Evolutionary conservation across 495 filamentous ascomycete species (phyloP), one percentile per base, ranked within the genome.

Genomic region (Penicillium lagena): DNA sequence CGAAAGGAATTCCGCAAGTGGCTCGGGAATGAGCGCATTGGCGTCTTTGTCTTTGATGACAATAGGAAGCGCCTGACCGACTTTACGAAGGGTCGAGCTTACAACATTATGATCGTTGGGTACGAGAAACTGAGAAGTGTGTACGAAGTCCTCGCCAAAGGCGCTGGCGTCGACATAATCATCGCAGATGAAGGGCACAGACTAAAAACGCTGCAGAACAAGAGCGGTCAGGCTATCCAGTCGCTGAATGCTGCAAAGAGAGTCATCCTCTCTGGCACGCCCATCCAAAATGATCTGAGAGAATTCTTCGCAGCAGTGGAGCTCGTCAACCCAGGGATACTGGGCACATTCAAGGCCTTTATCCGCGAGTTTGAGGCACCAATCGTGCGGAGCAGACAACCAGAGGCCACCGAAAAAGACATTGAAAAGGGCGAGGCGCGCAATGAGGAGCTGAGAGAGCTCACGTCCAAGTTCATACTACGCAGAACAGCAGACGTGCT

Each of bases 111-210:
- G 86, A 86, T 91, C 45, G 79, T 91, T 39, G 87, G 87, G 0
- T 91, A 91, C 55, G 86, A 91, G 61, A 88, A 85, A 57, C 67
- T 89, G 27, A 71, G 85, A 40, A 79, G 70, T 12, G 80, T 90
- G 1, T 79, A 83, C 42, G 81, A 79, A 15, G 82, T 83, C 35
- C 63, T 90, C 35, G 75, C 80, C 37, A 78, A 79, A 49, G 78
- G 82, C 7, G 56, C 58, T 35, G 78, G 80, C 0, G 69, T 90
- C 41, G 86, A 90, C 55, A 87, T 91, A 46, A 79, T 91, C 37
- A 80, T 91, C 52, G 84, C 84, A 2, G 86, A 91, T 59, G 86
- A 91, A 66, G 86, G 87, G 1, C 86, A 91, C 56, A 64, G 87
- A 43, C 75, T 91, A 12, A 91, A 91, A 59, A 90, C 87, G 0